Conservation (phyloP, 2,329 filamentous ascomycete species). For the Triangularia verruculosa region DNA sequence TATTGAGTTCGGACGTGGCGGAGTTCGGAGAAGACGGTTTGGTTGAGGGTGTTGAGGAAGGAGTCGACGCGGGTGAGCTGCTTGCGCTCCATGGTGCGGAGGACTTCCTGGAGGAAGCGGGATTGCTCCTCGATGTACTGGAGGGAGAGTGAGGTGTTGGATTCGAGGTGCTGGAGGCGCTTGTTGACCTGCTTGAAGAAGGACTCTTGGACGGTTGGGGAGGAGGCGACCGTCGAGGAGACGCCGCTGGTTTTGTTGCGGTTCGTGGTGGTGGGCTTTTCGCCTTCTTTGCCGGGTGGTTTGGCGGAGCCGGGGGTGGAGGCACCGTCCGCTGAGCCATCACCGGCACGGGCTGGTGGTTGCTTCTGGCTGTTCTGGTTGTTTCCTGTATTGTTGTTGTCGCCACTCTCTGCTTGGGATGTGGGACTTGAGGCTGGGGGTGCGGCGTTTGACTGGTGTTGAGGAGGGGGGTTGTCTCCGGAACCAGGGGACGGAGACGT, state of each 20-base stretch:
- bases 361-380: constrained; percentile 7
- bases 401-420: constrained; percentile 1
- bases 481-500: constrained; percentile 15
- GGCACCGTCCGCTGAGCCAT: constrained; percentile 8
- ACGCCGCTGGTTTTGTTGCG: constrained; percentile 39
- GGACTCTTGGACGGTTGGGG: constrained; percentile 88
- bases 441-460: constrained; percentile 10
- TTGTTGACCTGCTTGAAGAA: constrained; percentile 98
- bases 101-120: constrained; percentile 80
- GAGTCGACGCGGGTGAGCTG: constrained; percentile 79
- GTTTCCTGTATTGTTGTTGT: constrained; percentile 3
- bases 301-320: not conserved
- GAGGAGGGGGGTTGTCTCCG: not conserved
- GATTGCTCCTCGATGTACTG: constrained; percentile 98
- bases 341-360: constrained; percentile 12
- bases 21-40: constrained; percentile 79
- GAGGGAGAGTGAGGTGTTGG: constrained; percentile 86
- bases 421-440: constrained; percentile 8
- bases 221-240: constrained; percentile 47
- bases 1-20: constrained; percentile 78
- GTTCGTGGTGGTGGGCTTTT: constrained; percentile 23
- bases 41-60: constrained; percentile 83
- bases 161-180: constrained; percentile 83
- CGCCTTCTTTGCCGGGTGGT: not conserved
- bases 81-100: constrained; percentile 80